Conservation (phyloP, 2,329 filamentous ascomycete species). For the Venturia asperata region DNA sequence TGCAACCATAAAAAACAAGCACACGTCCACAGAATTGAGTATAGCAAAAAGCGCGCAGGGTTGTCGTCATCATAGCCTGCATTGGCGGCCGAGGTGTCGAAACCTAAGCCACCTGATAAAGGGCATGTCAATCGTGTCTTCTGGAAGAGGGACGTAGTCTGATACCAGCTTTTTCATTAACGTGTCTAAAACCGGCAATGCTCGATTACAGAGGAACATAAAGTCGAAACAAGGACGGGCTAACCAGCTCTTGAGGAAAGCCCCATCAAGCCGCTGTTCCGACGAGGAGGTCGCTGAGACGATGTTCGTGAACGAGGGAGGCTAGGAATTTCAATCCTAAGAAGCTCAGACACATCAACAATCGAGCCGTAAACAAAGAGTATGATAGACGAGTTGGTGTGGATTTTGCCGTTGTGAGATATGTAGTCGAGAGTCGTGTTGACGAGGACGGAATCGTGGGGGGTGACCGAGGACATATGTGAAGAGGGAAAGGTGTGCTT, state of each 20-base stretch:
- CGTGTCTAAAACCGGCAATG: constrained; percentile 3
- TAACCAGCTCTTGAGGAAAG: not conserved
- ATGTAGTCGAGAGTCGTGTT: constrained; percentile 8
- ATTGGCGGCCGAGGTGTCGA: not conserved
- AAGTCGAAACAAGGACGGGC: not conserved
- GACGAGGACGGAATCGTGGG: constrained; percentile 3
- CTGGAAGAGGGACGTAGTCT: not conserved
- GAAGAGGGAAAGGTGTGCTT: constrained; percentile 17
- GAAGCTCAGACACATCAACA: constrained; percentile 13
- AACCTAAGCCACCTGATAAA: constrained; percentile 7
- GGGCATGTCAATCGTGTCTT: constrained; percentile 11
- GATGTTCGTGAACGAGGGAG: constrained; percentile 11
- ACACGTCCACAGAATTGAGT: constrained; percentile 3
- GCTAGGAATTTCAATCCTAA: constrained; percentile 8
- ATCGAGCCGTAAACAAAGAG: constrained; percentile 7
- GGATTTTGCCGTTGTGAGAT: constrained; percentile 11
- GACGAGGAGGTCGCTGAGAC: constrained; percentile 13
- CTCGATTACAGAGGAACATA: constrained; percentile 7
- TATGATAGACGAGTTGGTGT: constrained; percentile 13
- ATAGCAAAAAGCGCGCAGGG: constrained; percentile 10
- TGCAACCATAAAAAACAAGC: constrained; percentile 4
- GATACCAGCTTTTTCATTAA: constrained; percentile 13
- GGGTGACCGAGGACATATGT: constrained; percentile 13
- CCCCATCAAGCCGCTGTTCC: not conserved
- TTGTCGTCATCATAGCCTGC: constrained; percentile 4